Evolutionary conservation across 169 alveolate species (phyloP).

Genomic region (Theileria annulata): DNA sequence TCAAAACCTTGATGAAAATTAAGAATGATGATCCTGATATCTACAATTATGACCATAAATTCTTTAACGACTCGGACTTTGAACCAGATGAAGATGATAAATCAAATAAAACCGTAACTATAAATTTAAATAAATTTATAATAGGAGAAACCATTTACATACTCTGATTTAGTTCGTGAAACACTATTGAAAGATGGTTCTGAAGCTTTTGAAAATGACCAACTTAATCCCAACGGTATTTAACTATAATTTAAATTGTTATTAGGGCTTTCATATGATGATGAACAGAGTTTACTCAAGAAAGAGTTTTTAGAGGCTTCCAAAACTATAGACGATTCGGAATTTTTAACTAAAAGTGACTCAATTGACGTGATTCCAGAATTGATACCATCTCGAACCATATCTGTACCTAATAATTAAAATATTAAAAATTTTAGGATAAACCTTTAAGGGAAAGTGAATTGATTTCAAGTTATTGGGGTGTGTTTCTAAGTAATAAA

Average conservation of each 20-base stretch:
- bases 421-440: slow-evolving; percentile 38
- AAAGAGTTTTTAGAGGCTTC: slow-evolving; percentile 69
- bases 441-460: slow-evolving; percentile 42
- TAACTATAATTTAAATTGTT: neutral
- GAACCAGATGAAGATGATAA: slow-evolving; percentile 37
- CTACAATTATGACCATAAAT: slow-evolving; percentile 63
- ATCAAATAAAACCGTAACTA: neutral
- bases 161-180: slow-evolving; percentile 68
- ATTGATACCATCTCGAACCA: neutral
- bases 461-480: slow-evolving; percentile 58
- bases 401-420: slow-evolving; percentile 25
- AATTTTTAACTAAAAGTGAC: slow-evolving; percentile 50
- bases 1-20: slow-evolving; percentile 68
- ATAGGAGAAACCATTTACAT: slow-evolving; percentile 44
- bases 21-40: slow-evolving; percentile 77
- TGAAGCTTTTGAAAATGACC: slow-evolving; percentile 68
- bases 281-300: slow-evolving; percentile 72
- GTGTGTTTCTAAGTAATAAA: slow-evolving; percentile 4
- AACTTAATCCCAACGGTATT: slow-evolving; percentile 24
- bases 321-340: slow-evolving; percentile 59
- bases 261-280: slow-evolving; percentile 39
- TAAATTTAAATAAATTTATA: neutral
- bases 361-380: slow-evolving; percentile 63
- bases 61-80: slow-evolving; percentile 73
- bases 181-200: slow-evolving; percentile 74